Evolutionary conservation across 768 basidiomycete genomes (phyloP), one percentile per base, ranked within the genome.

Genomic region (Lentinula sp.): DNA sequence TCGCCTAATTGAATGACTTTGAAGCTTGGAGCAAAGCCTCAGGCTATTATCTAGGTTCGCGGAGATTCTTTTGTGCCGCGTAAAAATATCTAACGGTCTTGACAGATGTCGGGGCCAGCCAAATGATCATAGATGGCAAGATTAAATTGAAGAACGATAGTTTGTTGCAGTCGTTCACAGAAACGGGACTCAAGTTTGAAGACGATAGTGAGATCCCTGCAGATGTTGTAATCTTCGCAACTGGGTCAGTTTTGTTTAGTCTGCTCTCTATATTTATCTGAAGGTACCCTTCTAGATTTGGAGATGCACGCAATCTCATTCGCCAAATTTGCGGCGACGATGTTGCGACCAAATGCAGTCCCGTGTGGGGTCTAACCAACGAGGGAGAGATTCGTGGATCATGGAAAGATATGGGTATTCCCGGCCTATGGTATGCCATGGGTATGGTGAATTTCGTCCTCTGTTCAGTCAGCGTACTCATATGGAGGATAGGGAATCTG

Each of bases 101-200:
- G 1, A 4, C 53, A 85, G 84, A 86, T 64, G 80, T 81, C 53
- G 87, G 86, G 61, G 83, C 79, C 4, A 80, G 80, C 61, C 79
- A 85, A 67, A 73, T 83, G 62, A 83, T 89, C 63, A 78, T 81
- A 33, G 84, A 87, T 62, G 84, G 86, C 20, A 85, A 87, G 69
- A 87, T 90, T 74, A 87, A 88, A 69, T 73, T 90, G 64, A 89
- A 90, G 74, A 85, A 79, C 69, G 85, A 84, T 61, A 74, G 76
- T 57, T 71, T 70, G 35, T 79, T 87, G 55, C 68, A 76, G 32
- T 68, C 68, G 37, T 81, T 83, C 68, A 81, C 77, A 0, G 67
- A 74, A 62, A 72, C 66, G 1, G 78, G 79, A 3, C 66, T 85
- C 12, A 72, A 73, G 55, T 85, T 85, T 62, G 77, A 77, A 54